Evolutionary conservation across 176 grass and related monocot genomes (phyloP).

Genomic region (Secale cereale): DNA sequence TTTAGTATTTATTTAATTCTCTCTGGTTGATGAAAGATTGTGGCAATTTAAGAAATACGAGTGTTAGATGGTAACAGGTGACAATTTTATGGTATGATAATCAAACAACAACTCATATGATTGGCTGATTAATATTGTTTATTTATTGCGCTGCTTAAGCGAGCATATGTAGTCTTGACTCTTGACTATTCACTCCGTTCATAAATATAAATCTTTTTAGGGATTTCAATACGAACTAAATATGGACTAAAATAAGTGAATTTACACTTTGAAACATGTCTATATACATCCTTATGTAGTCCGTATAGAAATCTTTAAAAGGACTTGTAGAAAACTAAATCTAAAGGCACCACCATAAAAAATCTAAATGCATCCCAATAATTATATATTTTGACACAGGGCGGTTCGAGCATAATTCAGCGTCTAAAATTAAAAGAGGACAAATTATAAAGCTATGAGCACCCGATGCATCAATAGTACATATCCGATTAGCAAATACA

Average conservation of each 20-base stretch:
- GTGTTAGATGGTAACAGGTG: neutral
- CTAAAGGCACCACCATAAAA: neutral
- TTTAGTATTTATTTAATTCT: too few relatives aligned
- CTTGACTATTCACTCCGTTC: too few relatives aligned
- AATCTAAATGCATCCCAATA: neutral
- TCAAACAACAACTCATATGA: slow-evolving; percentile 25
- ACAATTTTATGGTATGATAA: slow-evolving; percentile 12
- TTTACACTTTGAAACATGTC: too few relatives aligned
- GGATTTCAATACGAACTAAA: too few relatives aligned
- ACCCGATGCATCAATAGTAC: neutral
- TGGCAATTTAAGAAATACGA: too few relatives aligned
- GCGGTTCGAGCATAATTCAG: neutral
- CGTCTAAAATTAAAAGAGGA: neutral
- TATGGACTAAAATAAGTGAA: too few relatives aligned
- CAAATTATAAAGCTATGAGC: neutral
- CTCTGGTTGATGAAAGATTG: too few relatives aligned
- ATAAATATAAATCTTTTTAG: too few relatives aligned
- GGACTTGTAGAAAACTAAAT: too few relatives aligned
- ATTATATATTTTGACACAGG: neutral
- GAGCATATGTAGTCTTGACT: too few relatives aligned
- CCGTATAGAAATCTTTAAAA: too few relatives aligned
- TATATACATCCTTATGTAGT: too few relatives aligned
- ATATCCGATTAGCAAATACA: neutral
- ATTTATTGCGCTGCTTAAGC: neutral
- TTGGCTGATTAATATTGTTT: neutral